Evolutionary conservation across 139 green algal genomes (phyloP), one percentile per base, ranked within the genome.

Genomic region (Chlorella sp.): DNA sequence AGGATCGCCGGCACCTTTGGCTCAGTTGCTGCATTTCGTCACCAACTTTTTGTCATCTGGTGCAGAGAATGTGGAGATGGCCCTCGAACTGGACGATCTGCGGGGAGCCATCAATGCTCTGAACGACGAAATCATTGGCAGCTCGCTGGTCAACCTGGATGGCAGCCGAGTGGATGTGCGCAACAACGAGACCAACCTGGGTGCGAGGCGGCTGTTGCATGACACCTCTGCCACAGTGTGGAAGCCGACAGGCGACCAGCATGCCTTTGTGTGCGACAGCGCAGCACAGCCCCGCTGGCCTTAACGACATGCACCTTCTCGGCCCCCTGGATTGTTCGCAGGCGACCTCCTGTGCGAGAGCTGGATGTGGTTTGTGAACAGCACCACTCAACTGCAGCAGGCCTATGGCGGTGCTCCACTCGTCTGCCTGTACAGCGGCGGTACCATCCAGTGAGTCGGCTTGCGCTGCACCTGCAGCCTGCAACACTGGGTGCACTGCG

Each of bases 371-470:
- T 76, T 60, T 24, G 64, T 58, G 43, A 6, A 4, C 16, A 48
- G 51, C 51, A 24, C 32, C n/a, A 84, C 79, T 2, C 11, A 60
- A 60, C 51, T 84, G 43, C 62, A 76, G 56, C 13, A 67, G 19
- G 24, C 38, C 26, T 73, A 72, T 51, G 32, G 26, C 1, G 73
- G 41, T 73, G 22, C 28, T 16, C 69, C 82, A 19, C 0, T 34
- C 1, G 73, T 83, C 38, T 87, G 82, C 73, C 51, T 87, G 22
- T 20, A 77, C 20, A 82, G 82, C 60, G 82, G 82, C 32, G 82
- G 82, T 32, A 40, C 41, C 56, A 56, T 87, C 32, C 19, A 60
- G 77, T 83, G 77, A 28, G 77, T 20, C 5, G 0, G 14, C n/a
- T n/a, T n/a, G n/a, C n/a, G n/a, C n/a, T n/a, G n/a, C n/a, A n/a